Base-by-base conservation (phyloP, 306 rosid species). In the Inga laurina region DNA sequence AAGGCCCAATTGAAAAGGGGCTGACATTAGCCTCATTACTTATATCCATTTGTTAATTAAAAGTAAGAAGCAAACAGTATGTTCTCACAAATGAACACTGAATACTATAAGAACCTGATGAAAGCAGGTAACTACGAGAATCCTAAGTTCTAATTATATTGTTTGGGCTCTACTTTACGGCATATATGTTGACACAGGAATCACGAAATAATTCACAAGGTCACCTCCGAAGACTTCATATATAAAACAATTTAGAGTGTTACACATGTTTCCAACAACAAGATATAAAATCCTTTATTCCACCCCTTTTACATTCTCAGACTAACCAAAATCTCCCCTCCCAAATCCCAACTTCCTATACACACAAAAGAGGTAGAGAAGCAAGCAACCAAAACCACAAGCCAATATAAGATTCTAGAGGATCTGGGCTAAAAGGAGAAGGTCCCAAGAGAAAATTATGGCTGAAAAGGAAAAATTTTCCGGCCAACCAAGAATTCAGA, bases 11-110 rank as follows among this genome's bases (percentile, higher is more conserved):
- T 45, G 90, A 83, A 80, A 96, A 96, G 51, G 82, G 83, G 52
- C 87, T 97, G 79, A 96, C 90, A 78, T 62, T 87, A 52, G 98
- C 98, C 61, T 93, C 99, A 51, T 90, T 96, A 44, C 93, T 96
- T 83, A 93, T 91, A 82, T 96, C 98, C 99, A 96, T 96, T 41
- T 62, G 75, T 88, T 18, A 46, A 77, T 32, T 15, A 44, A 78
- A 84, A 49, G 19, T 54, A 62, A 64, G 41, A 79, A 43, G 45
- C 77, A 57, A 54, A 59, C 10, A 46, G 8, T 27, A 39, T 59
- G 49, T 72, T 57, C 80, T 71, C 81, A 78, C 79, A 46, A 19
- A 48, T 59, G 64, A 48, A 81, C 65, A 70, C 59, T 79, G 19
- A 30, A 8, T 72, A 22, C 2, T 56, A 44, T 10, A 10, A 46